These are phyloP conservation scores for Prunus mongolica DNA, from an alignment of 306 rosid species.

Conservation along the genomic window DNA sequence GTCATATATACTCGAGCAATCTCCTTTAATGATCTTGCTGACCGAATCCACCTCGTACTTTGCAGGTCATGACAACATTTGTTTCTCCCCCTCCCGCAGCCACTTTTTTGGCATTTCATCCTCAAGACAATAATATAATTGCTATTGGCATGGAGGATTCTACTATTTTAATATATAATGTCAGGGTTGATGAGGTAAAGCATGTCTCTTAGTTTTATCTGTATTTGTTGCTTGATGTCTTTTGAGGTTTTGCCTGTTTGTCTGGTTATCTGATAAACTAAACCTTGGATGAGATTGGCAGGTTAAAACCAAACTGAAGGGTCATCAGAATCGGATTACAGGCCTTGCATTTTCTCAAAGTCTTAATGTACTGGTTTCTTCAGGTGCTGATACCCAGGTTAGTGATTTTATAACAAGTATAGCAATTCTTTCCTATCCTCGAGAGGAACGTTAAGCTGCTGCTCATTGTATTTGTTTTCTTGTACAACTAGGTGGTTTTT, in stretches of 20 bases:
- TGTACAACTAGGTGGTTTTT: not conserved
- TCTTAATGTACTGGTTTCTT: constrained; percentile 36
- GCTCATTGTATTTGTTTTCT: not conserved
- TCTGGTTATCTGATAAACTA: constrained; percentile 7
- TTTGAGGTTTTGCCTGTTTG: not conserved
- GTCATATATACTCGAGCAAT: not conserved
- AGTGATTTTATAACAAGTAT: not conserved
- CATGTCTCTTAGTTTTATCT: not conserved
- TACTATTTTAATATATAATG: constrained; percentile 40
- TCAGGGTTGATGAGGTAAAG: constrained; percentile 45
- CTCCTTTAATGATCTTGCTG: not conserved
- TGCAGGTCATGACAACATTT: constrained; percentile 46
- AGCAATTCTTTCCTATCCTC: not conserved
- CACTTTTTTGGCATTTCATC: constrained; percentile 46
- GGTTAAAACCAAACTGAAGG: constrained; percentile 41
- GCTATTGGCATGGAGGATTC: constrained; percentile 53
- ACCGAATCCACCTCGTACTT: not conserved
- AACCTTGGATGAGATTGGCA: constrained; percentile 16
- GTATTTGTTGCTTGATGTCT: not conserved
- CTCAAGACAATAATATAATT: constrained; percentile 45
- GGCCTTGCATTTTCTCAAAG: constrained; percentile 44
- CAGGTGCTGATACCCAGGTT: constrained; percentile 47
- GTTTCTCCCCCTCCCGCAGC: constrained; percentile 47
- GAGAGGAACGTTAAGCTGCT: not conserved
- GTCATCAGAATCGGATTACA: constrained; percentile 47